Evolutionary conservation across 2,329 filamentous ascomycete species (phyloP).

Genomic region (Trichoderma sp.): DNA sequence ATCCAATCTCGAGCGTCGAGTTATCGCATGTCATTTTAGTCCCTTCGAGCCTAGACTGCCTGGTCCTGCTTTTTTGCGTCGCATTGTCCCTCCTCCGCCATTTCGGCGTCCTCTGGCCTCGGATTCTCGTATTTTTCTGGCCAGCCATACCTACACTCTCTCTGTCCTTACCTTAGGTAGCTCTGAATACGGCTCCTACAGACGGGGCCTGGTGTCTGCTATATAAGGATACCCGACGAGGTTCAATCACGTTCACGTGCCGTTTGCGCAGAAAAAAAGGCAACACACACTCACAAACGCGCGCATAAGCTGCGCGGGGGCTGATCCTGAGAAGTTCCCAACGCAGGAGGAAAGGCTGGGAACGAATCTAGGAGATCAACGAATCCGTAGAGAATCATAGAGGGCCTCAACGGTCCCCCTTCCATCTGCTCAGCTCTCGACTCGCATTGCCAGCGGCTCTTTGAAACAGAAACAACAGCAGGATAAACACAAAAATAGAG

Average conservation of each 20-base stretch:
- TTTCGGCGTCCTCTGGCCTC: conserved; percentile 22
- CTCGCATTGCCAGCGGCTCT: conserved; percentile 16
- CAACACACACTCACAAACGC: conserved; percentile 4
- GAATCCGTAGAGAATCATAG: conserved; percentile 25
- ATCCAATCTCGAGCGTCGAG: conserved; percentile 20
- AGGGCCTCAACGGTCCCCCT: conserved; percentile 21
- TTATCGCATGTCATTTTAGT: conserved; percentile 14
- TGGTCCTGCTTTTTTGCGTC: conserved; percentile 12
- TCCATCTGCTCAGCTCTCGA: conserved; percentile 2
- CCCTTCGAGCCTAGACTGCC: conserved; percentile 4
- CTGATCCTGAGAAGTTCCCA: background rate
- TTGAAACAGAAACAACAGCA: background rate
- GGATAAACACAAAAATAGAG: background rate
- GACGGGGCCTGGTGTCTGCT: conserved; percentile 8
- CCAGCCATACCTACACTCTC: background rate
- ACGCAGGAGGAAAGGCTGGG: conserved; percentile 9
- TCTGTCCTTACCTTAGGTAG: background rate
- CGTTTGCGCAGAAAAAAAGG: conserved; percentile 17
- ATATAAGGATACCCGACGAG: conserved; percentile 10
- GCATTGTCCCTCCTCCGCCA: conserved; percentile 17
- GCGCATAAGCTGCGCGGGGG: conserved; percentile 22
- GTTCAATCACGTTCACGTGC: conserved; percentile 23
- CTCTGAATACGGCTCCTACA: conserved; percentile 14
- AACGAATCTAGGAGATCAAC: background rate
- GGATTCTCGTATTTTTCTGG: conserved; percentile 2